Conservation (phyloP, 768 basidiomycete species). For the Polyporus arcularius region DNA sequence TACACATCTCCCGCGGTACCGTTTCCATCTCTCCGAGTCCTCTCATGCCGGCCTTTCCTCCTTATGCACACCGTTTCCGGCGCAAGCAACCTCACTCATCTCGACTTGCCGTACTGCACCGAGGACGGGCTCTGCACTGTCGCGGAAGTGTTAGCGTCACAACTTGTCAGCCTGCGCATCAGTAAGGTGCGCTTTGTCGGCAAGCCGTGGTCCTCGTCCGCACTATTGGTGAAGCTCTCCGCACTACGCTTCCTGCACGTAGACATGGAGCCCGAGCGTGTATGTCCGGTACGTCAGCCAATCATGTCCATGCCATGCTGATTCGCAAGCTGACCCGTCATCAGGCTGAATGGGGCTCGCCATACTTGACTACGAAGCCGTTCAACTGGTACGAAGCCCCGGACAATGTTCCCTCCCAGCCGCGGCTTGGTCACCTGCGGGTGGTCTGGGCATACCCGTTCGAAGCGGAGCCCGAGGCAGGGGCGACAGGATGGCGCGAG, state of each 20-base stretch:
- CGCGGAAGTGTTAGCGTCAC: background rate
- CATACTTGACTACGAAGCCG: background rate
- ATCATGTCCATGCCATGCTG: background rate
- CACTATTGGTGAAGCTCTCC: background rate
- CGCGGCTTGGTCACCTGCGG: background rate
- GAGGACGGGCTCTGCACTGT: background rate
- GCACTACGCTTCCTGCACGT: background rate
- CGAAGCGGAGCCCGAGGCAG: background rate
- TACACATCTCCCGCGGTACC: background rate
- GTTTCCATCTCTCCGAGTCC: background rate
- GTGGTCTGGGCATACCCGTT: background rate
- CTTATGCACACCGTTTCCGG: background rate
- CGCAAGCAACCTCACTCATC: background rate
- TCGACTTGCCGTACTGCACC: background rate
- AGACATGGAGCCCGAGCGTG: background rate
- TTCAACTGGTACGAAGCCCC: background rate
- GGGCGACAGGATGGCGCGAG: background rate
- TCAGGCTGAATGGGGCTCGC: background rate
- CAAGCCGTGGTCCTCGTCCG: background rate
- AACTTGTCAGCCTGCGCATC: background rate
- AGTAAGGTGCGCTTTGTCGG: background rate
- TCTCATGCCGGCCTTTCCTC: background rate
- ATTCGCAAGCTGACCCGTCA: background rate
- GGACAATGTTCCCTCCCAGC: background rate
- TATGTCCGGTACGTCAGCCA: background rate